These are phyloP conservation scores for Lagenidium giganteum DNA, from an alignment of 352 stramenopile genomes.

Conservation along the genomic window DNA sequence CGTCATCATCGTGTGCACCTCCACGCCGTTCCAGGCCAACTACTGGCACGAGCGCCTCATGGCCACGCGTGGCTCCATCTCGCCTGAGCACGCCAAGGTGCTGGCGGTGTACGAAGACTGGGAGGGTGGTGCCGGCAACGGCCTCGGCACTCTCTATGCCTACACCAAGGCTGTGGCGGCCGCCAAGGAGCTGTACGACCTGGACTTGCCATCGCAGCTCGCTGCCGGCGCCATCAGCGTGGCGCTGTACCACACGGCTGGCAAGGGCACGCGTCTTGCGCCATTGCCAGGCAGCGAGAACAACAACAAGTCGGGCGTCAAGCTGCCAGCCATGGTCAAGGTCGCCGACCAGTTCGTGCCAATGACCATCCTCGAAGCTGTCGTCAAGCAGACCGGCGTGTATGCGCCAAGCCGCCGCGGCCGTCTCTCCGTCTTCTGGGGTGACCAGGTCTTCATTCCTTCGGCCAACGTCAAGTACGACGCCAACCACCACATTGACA, in stretches of 20 bases:
- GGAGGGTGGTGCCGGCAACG: constrained; percentile 94
- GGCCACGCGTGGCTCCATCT: constrained; percentile 75
- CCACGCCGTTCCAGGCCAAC: constrained; percentile 92
- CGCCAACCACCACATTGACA: constrained; percentile 96
- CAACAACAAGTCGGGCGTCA: constrained; percentile 99
- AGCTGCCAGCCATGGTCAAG: constrained; percentile 93
- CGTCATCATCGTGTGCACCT: constrained; percentile 97
- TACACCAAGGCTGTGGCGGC: constrained; percentile 92
- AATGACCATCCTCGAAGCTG: constrained; percentile 97
- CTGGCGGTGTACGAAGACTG: constrained; percentile 96
- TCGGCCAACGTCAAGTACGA: constrained; percentile 90
- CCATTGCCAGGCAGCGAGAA: constrained; percentile 96
- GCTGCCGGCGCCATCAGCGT: constrained; percentile 79
- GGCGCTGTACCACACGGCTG: constrained; percentile 96
- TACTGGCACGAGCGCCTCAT: constrained; percentile 97
- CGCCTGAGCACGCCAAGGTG: constrained; percentile 86
- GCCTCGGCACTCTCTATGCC: constrained; percentile 94
- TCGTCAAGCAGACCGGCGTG: constrained; percentile 97
- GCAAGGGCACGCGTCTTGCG: constrained; percentile 96
- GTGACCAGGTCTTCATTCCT: constrained; percentile 98
- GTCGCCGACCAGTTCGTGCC: constrained; percentile 83
- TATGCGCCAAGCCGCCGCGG: constrained; percentile 94
- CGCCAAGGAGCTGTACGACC: constrained; percentile 80
- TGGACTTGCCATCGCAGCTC: constrained; percentile 85
- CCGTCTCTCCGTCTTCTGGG: constrained; percentile 97